Percentiles rank a stretch among this genome's conserved stretches.
phyloP scores from a whole-genome alignment of 352 stramenopile genomes.

The Plasmopara halstedii region DNA sequence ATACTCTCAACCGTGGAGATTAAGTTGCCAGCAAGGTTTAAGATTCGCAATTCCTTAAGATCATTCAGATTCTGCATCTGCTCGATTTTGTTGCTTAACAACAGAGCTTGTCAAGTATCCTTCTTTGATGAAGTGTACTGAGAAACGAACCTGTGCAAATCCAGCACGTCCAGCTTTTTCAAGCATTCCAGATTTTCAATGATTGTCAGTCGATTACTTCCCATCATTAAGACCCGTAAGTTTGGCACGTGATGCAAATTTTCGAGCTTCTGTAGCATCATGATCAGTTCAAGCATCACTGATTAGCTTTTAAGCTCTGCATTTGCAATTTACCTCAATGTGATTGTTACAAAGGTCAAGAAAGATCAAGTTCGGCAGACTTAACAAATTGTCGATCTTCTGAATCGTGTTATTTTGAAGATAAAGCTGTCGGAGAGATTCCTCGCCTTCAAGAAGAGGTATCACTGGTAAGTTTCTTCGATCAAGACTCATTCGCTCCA shows the following conservation, averaged over 20 bases:
- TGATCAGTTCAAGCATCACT: neutral
- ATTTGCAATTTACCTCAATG: slow-evolving; percentile 47
- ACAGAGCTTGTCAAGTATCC: neutral
- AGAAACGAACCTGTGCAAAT: slow-evolving; percentile 73
- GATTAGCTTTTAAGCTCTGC: neutral
- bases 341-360: slow-evolving; percentile 91
- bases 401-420: slow-evolving; percentile 89
- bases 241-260: slow-evolving; percentile 76
- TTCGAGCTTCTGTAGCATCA: slow-evolving; percentile 45
- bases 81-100: slow-evolving; percentile 78
- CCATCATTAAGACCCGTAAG: slow-evolving; percentile 89
- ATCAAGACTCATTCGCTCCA: slow-evolving; percentile 87
- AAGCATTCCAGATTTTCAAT: slow-evolving; percentile 85
- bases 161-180: slow-evolving; percentile 88
- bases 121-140: neutral
- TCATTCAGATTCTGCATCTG: slow-evolving; percentile 83
- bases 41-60: slow-evolving; percentile 76
- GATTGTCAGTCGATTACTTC: slow-evolving; percentile 72
- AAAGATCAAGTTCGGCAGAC: slow-evolving; percentile 88
- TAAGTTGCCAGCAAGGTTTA: slow-evolving; percentile 87
- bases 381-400: slow-evolving; percentile 75
- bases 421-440: slow-evolving; percentile 85
- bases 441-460: slow-evolving; percentile 85
- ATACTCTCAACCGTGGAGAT: slow-evolving; percentile 77
- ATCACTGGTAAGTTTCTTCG: slow-evolving; percentile 68